These are phyloP conservation scores for Tuctoria greenei DNA, from an alignment of 176 grass and related monocot species.

Conservation along the genomic window DNA sequence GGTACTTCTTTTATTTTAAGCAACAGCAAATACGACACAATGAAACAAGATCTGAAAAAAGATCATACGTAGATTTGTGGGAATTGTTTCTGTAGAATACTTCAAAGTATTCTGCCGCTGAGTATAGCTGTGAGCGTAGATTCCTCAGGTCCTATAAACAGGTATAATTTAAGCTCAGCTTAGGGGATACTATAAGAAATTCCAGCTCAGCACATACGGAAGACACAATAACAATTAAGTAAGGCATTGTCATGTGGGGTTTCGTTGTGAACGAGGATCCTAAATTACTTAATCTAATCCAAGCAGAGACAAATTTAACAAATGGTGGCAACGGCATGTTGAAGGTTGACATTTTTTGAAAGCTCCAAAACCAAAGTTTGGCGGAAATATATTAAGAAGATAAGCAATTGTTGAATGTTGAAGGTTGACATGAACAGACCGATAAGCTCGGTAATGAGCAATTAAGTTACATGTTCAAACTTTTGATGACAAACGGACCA, in stretches of 20 bases:
- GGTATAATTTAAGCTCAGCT: constrained; percentile 41
- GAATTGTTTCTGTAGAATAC: constrained; percentile 78
- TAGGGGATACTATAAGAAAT: constrained; percentile 51
- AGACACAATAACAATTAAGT: constrained; percentile 37
- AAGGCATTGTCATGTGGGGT: constrained; percentile 40
- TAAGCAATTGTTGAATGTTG: too few species aligned
- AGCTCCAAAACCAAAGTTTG: too few species aligned
- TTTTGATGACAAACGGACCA: neutral
- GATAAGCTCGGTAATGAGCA: constrained; percentile 3
- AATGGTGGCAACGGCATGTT: constrained; percentile 16
- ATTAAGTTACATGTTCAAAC: constrained; percentile 12
- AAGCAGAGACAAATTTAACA: constrained; percentile 35
- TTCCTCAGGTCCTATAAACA: constrained; percentile 92
- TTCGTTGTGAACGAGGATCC: constrained; percentile 38
- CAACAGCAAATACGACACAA: constrained; percentile 31
- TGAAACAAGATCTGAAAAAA: constrained; percentile 10
- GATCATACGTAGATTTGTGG: constrained; percentile 66
- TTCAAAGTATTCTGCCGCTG: constrained; percentile 94
- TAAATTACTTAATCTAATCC: constrained; percentile 37
- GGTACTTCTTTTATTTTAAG: constrained; percentile 6
- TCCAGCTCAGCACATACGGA: constrained; percentile 15
- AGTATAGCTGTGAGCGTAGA: constrained; percentile 86
- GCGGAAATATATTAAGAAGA: too few species aligned
- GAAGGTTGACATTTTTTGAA: too few species aligned
- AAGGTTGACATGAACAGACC: constrained; percentile 31